These are phyloP conservation scores for Malassezia sp. DNA, from an alignment of 1,284 basidiomycete genomes.

Conservation along the genomic window DNA sequence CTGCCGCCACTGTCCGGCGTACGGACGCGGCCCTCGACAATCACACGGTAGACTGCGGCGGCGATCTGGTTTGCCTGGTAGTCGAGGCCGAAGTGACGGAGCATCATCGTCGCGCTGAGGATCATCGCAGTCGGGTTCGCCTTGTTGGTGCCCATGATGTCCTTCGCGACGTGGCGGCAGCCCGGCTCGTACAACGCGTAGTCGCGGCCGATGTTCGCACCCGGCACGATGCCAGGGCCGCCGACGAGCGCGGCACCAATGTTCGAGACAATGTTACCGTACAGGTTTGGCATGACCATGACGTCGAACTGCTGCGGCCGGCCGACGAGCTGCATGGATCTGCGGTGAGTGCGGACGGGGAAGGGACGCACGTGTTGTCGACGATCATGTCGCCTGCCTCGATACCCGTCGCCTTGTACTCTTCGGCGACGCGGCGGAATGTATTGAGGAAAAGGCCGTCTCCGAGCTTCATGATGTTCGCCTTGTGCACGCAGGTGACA, in stretches of 20 bases:
- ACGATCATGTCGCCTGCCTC: constrained; percentile 96
- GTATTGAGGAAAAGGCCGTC: constrained; percentile 99
- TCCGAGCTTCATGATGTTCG: constrained; percentile 99
- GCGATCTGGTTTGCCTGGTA: constrained; percentile 90
- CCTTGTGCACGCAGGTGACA: constrained; percentile 99
- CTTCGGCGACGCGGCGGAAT: constrained; percentile 85
- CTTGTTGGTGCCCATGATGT: constrained; percentile 92
- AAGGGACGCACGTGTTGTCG: constrained; percentile 95
- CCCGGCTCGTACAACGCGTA: constrained; percentile 98
- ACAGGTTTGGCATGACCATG: constrained; percentile 94
- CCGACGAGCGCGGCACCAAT: constrained; percentile 97
- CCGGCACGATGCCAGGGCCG: constrained; percentile 92
- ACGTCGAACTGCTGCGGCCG: constrained; percentile 93
- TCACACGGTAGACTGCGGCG: constrained; percentile 80
- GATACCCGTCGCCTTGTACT: constrained; percentile 84
- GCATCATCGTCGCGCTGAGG: constrained; percentile 94
- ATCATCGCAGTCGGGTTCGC: constrained; percentile 99
- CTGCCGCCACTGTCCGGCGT: constrained; percentile 87
- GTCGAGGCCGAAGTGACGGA: constrained; percentile 93
- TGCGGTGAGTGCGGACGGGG: no score
- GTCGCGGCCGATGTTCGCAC: constrained; percentile 94
- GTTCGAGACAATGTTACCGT: constrained; percentile 95
- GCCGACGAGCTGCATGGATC: constrained; percentile 97
- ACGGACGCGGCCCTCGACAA: constrained; percentile 74
- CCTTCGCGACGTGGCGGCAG: constrained; percentile 93